Evolutionary conservation across 1,284 basidiomycete genomes (phyloP).

Genomic region (Ganoderma leucocontextum): DNA sequence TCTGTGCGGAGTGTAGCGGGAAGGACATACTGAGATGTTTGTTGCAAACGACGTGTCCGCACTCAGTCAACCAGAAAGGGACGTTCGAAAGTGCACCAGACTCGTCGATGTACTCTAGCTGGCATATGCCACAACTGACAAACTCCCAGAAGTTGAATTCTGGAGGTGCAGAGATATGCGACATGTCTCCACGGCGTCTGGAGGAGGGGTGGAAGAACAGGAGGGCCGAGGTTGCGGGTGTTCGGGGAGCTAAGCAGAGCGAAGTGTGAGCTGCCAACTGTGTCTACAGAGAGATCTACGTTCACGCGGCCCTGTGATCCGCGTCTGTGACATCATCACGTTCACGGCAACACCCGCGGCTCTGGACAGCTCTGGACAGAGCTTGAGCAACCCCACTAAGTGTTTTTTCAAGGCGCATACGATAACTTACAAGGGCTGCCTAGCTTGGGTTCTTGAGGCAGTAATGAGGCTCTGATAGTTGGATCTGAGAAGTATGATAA

Average conservation of each 20-base stretch:
- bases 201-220: background rate
- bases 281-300: too few relatives aligned
- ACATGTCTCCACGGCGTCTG: conserved; percentile 21
- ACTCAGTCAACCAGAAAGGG: conserved; percentile 87
- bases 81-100: conserved; percentile 58
- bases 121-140: conserved; percentile 72
- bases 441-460: background rate
- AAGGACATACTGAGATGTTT: conserved; percentile 75
- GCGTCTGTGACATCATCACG: conserved; percentile 18
- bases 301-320: conserved; percentile 8
- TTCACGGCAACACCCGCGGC: background rate
- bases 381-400: background rate
- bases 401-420: conserved; percentile 4
- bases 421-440: background rate
- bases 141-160: conserved; percentile 81
- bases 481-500: background rate
- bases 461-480: background rate
- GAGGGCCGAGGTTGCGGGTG: background rate
- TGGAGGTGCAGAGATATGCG: conserved; percentile 25
- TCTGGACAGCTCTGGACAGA: background rate
- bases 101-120: conserved; percentile 62
- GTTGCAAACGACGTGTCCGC: conserved; percentile 84
- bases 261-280: too few relatives aligned
- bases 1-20: background rate
- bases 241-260: background rate